Evolutionary conservation across 164 flowering plant species (phyloP).

Genomic region (Stephania cephalantha): DNA sequence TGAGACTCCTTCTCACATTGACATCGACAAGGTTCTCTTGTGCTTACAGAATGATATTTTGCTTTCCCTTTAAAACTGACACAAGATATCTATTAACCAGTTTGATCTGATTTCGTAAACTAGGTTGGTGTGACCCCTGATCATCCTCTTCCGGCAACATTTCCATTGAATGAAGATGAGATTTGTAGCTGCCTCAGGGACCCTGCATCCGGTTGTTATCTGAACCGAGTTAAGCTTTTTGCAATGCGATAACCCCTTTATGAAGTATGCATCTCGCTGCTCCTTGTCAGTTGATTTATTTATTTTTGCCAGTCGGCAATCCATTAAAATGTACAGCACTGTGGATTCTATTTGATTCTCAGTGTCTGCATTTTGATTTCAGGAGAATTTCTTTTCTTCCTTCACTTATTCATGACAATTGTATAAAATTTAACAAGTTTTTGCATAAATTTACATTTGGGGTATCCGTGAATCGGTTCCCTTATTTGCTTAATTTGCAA

Average conservation of each 20-base stretch:
- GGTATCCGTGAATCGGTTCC: too few species aligned
- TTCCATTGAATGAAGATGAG: constrained; percentile 77
- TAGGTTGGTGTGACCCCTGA: constrained; percentile 92
- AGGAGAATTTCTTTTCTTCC: neutral
- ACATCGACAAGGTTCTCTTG: constrained; percentile 78
- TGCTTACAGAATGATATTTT: neutral
- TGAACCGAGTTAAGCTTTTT: constrained; percentile 51
- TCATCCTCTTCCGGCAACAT: constrained; percentile 73
- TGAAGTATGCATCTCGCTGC: neutral
- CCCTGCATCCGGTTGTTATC: constrained; percentile 61
- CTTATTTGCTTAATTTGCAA: too few species aligned
- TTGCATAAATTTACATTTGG: too few species aligned
- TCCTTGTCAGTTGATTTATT: neutral
- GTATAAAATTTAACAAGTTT: neutral
- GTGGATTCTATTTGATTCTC: neutral
- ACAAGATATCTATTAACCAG: neutral
- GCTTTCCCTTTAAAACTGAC: neutral
- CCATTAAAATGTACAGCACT: neutral
- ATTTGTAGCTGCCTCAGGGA: constrained; percentile 80
- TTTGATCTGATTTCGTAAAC: constrained; percentile 1
- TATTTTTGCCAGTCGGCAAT: neutral
- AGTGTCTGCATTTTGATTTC: neutral
- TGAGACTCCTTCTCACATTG: constrained; percentile 92
- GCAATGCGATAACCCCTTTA: constrained; percentile 35
- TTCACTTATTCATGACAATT: neutral